Base-by-base conservation (phyloP, 345 rosid genomes). In the Brassica carinata region DNA sequence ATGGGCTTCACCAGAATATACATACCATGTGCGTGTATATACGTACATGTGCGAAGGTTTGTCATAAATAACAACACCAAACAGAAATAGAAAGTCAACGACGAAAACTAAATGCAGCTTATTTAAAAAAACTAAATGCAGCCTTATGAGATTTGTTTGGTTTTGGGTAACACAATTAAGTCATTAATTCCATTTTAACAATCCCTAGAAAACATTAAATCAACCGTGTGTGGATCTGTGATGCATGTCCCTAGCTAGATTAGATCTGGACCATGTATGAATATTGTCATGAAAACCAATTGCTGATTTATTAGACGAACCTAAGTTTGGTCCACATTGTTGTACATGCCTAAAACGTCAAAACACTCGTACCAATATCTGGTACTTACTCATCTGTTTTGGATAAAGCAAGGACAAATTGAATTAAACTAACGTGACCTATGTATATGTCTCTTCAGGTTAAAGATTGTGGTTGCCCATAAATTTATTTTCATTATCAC, bases 1-100 rank as follows among this genome's bases (percentile, higher is more conserved):
- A 77, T 88, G 84, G 83, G 75, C 84, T 82, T 88, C 88, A 87
- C 64, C 59, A 69, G 66, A 69, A 45, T 70, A 75, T 57, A 17
- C 80, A 64, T 40, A 51, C 72, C 83, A 75, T 80, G 83, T 80
- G 76, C 53, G 10, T 62, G 11, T 55, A 57, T 6, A 36, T n/a
- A 62, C 43, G 7, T 8, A 69, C 53, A 45, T 36, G 34, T 75
- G 57, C 26, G 63, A 51, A 53, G 65, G 19, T 55, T 51, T 48
- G 66, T 40, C 71, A 69, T 69, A 34, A 23, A 34, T 74, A 58
- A 4, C 6, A 65, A 40, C 7, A 62, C 26, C 29, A 2, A 51
- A 62, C 26, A 69, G 0, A 80, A 63, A 17, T 9, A 43, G 55
- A 69, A 63, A 75, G 83, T 75, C 79, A 75, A 80, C 75, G 58